A percentile compares a stretch with the other conserved stretches of the same genome.
Conservation (phyloP, 148 eudicot species). For the Fagopyrum homotropicum region DNA sequence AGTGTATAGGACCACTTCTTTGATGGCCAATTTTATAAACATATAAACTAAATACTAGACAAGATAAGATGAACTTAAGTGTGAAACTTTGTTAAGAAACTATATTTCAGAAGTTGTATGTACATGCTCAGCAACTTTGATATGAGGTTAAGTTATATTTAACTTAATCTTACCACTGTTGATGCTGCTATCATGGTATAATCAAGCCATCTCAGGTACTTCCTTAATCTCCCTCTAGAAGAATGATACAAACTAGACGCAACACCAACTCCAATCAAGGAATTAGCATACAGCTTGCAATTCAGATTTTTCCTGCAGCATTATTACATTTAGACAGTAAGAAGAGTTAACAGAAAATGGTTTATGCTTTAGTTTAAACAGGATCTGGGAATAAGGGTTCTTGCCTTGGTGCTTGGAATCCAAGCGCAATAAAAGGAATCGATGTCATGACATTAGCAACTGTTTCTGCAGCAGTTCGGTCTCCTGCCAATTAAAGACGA, state of each 20-base stretch:
- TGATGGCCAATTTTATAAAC: neutral
- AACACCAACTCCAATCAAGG: constrained; percentile 90
- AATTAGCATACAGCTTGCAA: constrained; percentile 84
- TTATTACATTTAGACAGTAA: constrained; percentile 12
- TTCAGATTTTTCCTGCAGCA: constrained; percentile 70
- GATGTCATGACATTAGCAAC: constrained; percentile 86
- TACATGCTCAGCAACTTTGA: neutral
- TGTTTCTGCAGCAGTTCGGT: constrained; percentile 60
- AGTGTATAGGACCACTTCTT: neutral
- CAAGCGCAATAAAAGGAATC: constrained; percentile 89
- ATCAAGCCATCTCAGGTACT: constrained; percentile 85
- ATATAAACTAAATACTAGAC: neutral
- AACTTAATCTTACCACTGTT: constrained; percentile 46
- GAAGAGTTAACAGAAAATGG: neutral
- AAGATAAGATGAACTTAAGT: neutral
- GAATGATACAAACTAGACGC: constrained; percentile 89
- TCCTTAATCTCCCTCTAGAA: constrained; percentile 76
- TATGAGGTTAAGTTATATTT: neutral
- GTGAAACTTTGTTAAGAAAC: neutral
- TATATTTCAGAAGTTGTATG: neutral
- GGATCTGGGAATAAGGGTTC: constrained; percentile 6
- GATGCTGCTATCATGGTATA: constrained; percentile 94
- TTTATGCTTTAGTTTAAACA: neutral
- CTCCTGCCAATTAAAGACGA: constrained; percentile 37
- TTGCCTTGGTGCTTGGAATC: constrained; percentile 81